Percentiles rank a stretch among this genome's conserved stretches.
Evolutionary conservation across 148 eudicot genomes (phyloP).

Genomic region (Camellia japonica): DNA sequence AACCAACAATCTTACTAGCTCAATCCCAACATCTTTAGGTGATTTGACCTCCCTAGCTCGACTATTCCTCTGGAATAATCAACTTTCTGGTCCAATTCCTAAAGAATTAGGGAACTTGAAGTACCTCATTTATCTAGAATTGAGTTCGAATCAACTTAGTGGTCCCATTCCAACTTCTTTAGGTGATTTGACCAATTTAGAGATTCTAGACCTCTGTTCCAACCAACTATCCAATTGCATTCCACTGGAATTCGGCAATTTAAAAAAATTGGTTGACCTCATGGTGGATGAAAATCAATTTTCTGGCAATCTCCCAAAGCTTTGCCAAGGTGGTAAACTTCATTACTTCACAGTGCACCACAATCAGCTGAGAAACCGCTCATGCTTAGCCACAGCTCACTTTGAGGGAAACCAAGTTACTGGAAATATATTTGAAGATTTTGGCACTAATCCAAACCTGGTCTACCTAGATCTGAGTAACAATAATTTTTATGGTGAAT

Average conservation of each 20-base stretch:
- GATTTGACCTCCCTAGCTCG: not conserved
- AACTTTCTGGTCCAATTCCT: slow-evolving; percentile 8
- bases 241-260: slow-evolving; percentile 25
- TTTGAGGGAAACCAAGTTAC: slow-evolving; percentile 26
- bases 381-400: slow-evolving; percentile 15
- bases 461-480: slow-evolving; percentile 16
- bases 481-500: slow-evolving; percentile 26
- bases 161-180: slow-evolving; percentile 20
- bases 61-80: not conserved
- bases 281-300: slow-evolving; percentile 23
- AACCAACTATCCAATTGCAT: slow-evolving; percentile 21
- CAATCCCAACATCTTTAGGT: slow-evolving; percentile 27
- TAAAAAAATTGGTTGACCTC: slow-evolving; percentile 13
- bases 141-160: slow-evolving; percentile 20
- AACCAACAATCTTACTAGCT: not conserved
- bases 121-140: slow-evolving; percentile 20
- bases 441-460: slow-evolving; percentile 26
- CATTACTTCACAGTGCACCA: slow-evolving; percentile 19
- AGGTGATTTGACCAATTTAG: slow-evolving; percentile 9
- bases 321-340: slow-evolving; percentile 28
- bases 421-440: slow-evolving; percentile 13
- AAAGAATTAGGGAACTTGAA: slow-evolving; percentile 22
- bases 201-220: slow-evolving; percentile 15
- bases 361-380: slow-evolving; percentile 27
- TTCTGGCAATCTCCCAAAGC: slow-evolving; percentile 24